A percentile compares a stretch with the other conserved stretches of the same genome.
Conservation (phyloP, 2,329 filamentous ascomycete species). For the Calonectria ilicicola region DNA sequence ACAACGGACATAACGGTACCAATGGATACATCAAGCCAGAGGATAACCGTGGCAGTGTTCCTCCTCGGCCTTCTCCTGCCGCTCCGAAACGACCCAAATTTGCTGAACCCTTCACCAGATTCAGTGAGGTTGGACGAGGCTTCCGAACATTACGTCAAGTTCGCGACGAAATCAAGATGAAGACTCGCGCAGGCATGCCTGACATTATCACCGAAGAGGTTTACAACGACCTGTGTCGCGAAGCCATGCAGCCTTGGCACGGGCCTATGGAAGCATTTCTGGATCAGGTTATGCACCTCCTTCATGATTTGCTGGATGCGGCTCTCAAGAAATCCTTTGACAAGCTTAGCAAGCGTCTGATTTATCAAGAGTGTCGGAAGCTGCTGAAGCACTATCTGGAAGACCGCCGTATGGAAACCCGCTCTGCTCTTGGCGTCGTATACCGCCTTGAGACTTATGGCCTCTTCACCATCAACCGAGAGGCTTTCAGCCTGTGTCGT, state of each 20-base stretch:
- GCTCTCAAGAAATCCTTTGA: slow-evolving; percentile 63
- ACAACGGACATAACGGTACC: slow-evolving; percentile 17
- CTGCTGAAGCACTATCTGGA: slow-evolving; percentile 59
- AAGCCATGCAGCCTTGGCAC: slow-evolving; percentile 71
- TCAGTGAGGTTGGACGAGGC: slow-evolving; percentile 51
- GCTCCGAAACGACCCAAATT: slow-evolving; percentile 33
- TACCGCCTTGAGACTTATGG: slow-evolving; percentile 66
- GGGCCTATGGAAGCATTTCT: slow-evolving; percentile 63
- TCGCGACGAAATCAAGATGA: slow-evolving; percentile 64
- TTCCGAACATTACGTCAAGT: slow-evolving; percentile 64
- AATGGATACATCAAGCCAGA: slow-evolving; percentile 51
- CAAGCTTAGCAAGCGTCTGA: slow-evolving; percentile 58
- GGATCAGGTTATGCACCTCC: slow-evolving; percentile 58
- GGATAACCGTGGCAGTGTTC: slow-evolving; percentile 47
- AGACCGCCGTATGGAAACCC: slow-evolving; percentile 50
- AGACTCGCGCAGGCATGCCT: slow-evolving; percentile 68
- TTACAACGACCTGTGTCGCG: slow-evolving; percentile 67
- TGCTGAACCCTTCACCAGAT: slow-evolving; percentile 54
- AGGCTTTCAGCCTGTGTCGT: slow-evolving; percentile 59
- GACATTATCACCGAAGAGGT: slow-evolving; percentile 70
- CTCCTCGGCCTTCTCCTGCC: slow-evolving; percentile 24
- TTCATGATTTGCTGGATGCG: slow-evolving; percentile 58
- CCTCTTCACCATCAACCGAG: slow-evolving; percentile 69
- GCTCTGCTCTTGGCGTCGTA: slow-evolving; percentile 54
- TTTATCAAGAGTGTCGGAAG: slow-evolving; percentile 61